phyloP scores from a whole-genome alignment of 805 yeast genomes.

The Candida arabinofermentans region DNA sequence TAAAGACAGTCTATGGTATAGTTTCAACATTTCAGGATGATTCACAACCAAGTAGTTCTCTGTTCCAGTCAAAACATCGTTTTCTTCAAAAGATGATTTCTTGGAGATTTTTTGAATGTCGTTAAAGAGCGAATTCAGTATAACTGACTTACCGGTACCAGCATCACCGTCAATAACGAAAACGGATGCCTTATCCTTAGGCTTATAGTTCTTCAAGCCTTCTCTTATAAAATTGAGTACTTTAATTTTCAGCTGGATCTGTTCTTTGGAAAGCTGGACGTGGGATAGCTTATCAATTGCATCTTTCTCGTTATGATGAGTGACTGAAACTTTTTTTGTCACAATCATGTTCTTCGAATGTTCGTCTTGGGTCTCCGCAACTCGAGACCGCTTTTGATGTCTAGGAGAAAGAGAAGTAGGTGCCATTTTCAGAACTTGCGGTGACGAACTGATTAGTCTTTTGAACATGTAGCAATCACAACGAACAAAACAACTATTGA shows the following conservation, averaged over 20 bases:
- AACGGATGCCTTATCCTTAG: conserved; percentile 27
- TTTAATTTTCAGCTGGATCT: conserved; percentile 25
- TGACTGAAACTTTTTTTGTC: background rate
- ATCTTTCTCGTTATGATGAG: conserved; percentile 2
- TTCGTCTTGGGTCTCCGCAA: background rate
- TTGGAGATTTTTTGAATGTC: conserved; percentile 34
- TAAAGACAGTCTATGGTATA: conserved; percentile 37
- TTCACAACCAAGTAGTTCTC: conserved; percentile 39
- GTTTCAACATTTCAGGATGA: conserved; percentile 45
- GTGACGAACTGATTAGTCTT: background rate
- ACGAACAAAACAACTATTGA: too few relatives aligned
- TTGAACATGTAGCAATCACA: background rate
- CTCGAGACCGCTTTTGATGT: background rate
- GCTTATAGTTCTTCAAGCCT: conserved; percentile 15
- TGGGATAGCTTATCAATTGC: conserved; percentile 37
- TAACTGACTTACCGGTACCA: conserved; percentile 45
- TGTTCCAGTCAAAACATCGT: conserved; percentile 26
- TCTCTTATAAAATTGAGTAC: conserved; percentile 30
- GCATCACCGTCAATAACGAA: conserved; percentile 46
- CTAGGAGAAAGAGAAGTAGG: background rate
- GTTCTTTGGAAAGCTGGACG: conserved; percentile 36
- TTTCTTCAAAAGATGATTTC: conserved; percentile 4
- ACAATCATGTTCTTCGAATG: background rate
- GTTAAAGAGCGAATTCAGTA: conserved; percentile 39
- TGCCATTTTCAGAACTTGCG: background rate